Conservation (phyloP, 2,329 filamentous ascomycete genomes). For the Byssoonygena ceratinophila region DNA sequence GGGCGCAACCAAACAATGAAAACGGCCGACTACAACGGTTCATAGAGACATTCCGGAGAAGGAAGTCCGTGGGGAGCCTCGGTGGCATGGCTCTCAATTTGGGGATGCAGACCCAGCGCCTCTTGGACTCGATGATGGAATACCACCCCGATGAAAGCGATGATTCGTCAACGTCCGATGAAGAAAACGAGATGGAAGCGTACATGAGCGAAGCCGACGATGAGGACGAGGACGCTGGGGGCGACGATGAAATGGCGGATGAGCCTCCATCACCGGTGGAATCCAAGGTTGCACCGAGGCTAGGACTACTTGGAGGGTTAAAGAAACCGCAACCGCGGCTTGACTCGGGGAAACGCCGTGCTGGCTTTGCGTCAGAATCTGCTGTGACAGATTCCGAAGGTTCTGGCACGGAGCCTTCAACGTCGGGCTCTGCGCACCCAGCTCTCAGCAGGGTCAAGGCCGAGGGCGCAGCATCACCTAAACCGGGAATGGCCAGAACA, state of each 20-base stretch:
- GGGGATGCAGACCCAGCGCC: constrained; percentile 64
- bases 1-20: constrained; percentile 17
- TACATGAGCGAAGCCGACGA: constrained; percentile 16
- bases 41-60: constrained; percentile 49
- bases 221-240: constrained; percentile 9
- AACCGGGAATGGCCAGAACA: constrained; percentile 7
- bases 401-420: constrained; percentile 5
- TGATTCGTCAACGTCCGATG: constrained; percentile 34
- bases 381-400: constrained; percentile 13
- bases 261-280: constrained; percentile 9
- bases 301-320: neutral
- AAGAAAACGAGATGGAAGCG: constrained; percentile 27
- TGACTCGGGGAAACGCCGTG: neutral
- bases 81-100: constrained; percentile 52
- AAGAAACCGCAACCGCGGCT: constrained; percentile 1
- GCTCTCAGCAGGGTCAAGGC: constrained; percentile 11
- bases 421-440: constrained; percentile 1
- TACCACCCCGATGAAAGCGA: constrained; percentile 40
- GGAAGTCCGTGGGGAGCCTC: constrained; percentile 39
- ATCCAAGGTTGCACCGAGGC: neutral
- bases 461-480: constrained; percentile 9
- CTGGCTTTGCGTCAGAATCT: constrained; percentile 6
- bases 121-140: constrained; percentile 52
- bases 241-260: neutral
- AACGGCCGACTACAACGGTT: constrained; percentile 46